Evolutionary conservation across 2,329 filamentous ascomycete species (phyloP), one percentile per base, ranked within the genome.

Genomic region (Hymenoscyphus scutula): DNA sequence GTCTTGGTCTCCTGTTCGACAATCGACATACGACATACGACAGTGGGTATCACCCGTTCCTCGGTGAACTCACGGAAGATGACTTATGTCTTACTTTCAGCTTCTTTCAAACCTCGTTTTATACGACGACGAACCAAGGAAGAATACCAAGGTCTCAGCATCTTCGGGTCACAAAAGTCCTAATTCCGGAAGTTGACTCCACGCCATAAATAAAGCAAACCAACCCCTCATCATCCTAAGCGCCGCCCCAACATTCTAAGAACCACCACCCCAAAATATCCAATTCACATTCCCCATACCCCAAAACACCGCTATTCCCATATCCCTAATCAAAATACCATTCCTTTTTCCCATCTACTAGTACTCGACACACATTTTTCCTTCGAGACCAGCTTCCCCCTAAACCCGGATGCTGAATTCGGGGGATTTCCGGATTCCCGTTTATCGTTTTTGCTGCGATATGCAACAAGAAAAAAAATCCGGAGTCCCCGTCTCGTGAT

Each of bases 361-460:
- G n/a, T n/a, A n/a, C n/a, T n/a, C n/a, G n/a, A n/a, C n/a, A n/a
- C n/a, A n/a, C n/a, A n/a, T n/a, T n/a, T n/a, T n/a, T n/a, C n/a
- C n/a, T n/a, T n/a, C 7, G 41, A 48, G 17, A 45, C 17, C 15
- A 32, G 30, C n/a, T 51, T 51, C 25, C 23, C 25, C 23, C 38
- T 3, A 58, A 51, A 51, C 8, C 41, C 23, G 41, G 25, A 58
- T 27, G 19, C 8, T 45, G 45, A 34, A 48, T 51, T 48, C 23
- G 45, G 37, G 37, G 56, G 17, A 15, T 38, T 58, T 58, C 38
- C 56, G 56, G 41, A 58, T 51, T 58, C 56, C 56, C 38, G 56
- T 58, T 29, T 48, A 34, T 58, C 56, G 41, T 58, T 48, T 58
- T 57, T 48, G n/a, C 17, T 51, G 37, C 41, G 56, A 58, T 30